Percentiles rank a stretch among this genome's conserved stretches.
Evolutionary conservation across 2,329 filamentous ascomycete genomes (phyloP).

Genomic region (Tolypocladium guangdongense): DNA sequence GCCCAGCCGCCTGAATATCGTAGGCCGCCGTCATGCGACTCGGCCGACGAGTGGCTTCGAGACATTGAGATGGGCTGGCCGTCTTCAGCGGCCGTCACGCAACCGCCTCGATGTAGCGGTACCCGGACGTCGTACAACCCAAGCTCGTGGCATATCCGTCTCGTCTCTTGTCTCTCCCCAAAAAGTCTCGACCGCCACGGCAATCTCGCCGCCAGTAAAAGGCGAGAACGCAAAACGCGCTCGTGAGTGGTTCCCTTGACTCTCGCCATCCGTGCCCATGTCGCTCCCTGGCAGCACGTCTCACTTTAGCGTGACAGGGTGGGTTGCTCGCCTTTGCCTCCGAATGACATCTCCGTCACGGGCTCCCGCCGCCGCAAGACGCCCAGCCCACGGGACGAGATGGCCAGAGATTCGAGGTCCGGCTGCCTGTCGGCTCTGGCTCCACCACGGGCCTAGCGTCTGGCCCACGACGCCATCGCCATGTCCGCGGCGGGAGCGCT

Average conservation of each 20-base stretch:
- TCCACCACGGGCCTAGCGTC: neutral
- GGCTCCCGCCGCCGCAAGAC: neutral
- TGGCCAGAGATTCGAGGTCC: neutral
- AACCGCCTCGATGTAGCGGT: neutral
- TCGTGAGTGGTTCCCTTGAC: neutral
- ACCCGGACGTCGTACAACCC: neutral
- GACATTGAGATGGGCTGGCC: neutral
- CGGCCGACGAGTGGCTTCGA: neutral
- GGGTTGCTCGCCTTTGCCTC: neutral
- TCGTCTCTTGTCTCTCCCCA: neutral
- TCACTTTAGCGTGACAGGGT: neutral
- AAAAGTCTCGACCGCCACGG: neutral
- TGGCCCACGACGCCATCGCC: constrained; percentile 3
- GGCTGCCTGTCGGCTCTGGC: constrained; percentile 1
- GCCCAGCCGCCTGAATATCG: neutral
- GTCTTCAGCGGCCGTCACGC: neutral
- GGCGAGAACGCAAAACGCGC: neutral
- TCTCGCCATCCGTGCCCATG: neutral
- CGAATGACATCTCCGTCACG: constrained; percentile 1
- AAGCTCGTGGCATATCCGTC: neutral
- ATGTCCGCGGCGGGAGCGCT: neutral
- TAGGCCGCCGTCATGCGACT: neutral
- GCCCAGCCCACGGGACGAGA: neutral
- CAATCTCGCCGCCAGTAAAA: neutral
- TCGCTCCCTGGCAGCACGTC: neutral